Base-by-base conservation (phyloP, 495 filamentous ascomycete genomes). In the Penicillium riverlandense region DNA sequence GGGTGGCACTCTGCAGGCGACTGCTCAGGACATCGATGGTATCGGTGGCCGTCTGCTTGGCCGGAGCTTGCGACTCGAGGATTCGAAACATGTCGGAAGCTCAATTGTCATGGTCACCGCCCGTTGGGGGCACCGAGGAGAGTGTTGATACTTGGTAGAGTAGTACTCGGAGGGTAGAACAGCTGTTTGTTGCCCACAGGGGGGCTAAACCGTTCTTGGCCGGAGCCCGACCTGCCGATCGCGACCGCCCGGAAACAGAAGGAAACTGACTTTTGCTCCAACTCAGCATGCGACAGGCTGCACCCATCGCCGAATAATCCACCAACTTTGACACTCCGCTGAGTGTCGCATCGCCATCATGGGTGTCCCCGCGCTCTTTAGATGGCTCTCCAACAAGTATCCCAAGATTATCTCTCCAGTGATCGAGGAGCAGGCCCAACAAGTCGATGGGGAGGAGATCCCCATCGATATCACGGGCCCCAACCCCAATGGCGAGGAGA, bases 401-500 rank as follows among this genome's bases (percentile, higher is more conserved):
- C 91, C 92, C 43, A 96, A 97, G 70, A 97, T 97, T 61, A 83
- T 96, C 50, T 88, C 86, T 9, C 72, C 84, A 12, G 92, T 99
- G 35, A 79, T 88, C 42, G 92, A 99, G 67, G 88, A 96, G 37
- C 72, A 77, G 47, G 82, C 90, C 11, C 71, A 83, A 38, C 78
- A 81, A 43, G 73, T 96, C 56, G 80, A 90, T 72, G 91, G 88
- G 51, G 70, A 82, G 33, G 75, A 81, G 50, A 79, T 95, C 29
- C 94, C 92, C 2, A 78, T 97, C 35, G 89, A 97, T 57, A 77
- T 74, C 13, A 85, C 83, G n/a, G 67, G 75, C 27, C 80, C 87
- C 2, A 99, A 99, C 63, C 92, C 92, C 6, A 99, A 99, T 69
- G 90, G 90, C 63, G 92, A 96, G 65, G 90, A 97, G 61, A 86